Conservation (phyloP, 2,329 filamentous ascomycete genomes). For the Tetracladium maxilliforme region DNA sequence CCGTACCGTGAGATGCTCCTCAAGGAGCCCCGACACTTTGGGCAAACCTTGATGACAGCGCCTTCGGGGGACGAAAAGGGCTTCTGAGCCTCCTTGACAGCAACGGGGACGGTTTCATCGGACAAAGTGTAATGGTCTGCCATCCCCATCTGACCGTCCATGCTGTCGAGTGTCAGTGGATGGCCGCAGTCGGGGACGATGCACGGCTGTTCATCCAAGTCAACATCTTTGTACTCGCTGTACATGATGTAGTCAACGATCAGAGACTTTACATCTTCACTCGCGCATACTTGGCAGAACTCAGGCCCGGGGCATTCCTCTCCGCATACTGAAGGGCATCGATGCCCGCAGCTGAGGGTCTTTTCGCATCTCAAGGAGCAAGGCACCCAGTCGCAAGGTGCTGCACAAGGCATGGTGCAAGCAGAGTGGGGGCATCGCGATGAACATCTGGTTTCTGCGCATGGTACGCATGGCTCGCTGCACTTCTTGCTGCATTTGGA, state of each 20-base stretch:
- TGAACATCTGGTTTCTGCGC: constrained; percentile 34
- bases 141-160: constrained; percentile 48
- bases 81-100: constrained; percentile 18
- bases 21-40: constrained; percentile 43
- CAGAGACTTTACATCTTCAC: constrained; percentile 23
- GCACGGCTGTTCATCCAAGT: constrained; percentile 43
- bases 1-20: constrained; percentile 44
- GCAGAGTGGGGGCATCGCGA: constrained; percentile 38
- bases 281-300: constrained; percentile 43
- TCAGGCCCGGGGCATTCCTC: constrained; percentile 36
- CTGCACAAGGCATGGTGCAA: constrained; percentile 38
- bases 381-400: constrained; percentile 51
- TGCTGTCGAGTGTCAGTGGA: constrained; percentile 39
- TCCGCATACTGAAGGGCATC: constrained; percentile 50
- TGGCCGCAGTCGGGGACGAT: constrained; percentile 51
- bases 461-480: constrained; percentile 44
- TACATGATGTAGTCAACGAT: constrained; percentile 42
- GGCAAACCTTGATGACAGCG: constrained; percentile 40
- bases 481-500: constrained; percentile 40
- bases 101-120: constrained; percentile 14
- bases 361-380: constrained; percentile 44
- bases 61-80: constrained; percentile 33
- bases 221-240: constrained; percentile 36
- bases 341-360: constrained; percentile 40
- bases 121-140: constrained; percentile 28